These are phyloP conservation scores for Lunularia cruciata DNA, from an alignment of 225 moss, liverwort and hornwort genomes.

Conservation along the genomic window DNA sequence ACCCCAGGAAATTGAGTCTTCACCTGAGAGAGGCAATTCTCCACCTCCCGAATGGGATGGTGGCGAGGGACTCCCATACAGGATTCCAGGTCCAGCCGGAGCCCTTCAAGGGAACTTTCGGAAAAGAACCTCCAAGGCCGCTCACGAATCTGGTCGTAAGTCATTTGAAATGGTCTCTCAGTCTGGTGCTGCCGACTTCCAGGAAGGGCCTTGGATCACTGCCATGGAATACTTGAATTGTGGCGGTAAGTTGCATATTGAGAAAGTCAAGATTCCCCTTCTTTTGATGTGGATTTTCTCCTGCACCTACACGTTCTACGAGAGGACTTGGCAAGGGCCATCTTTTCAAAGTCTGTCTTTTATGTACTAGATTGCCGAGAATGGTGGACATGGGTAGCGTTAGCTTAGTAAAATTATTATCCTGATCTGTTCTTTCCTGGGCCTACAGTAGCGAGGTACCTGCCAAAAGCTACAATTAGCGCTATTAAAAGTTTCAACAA, in stretches of 20 bases:
- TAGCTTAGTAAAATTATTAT: neutral
- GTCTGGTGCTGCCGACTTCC: conserved; percentile 35
- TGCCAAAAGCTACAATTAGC: neutral
- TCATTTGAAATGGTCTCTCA: neutral
- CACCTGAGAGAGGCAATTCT: neutral
- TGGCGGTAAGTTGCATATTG: neutral
- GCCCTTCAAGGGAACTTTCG: conserved; percentile 28
- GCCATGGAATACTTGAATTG: conserved; percentile 55
- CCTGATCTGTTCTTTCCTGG: neutral
- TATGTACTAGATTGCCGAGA: neutral
- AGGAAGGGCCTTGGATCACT: conserved; percentile 65
- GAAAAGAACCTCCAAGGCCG: neutral
- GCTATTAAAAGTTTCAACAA: neutral
- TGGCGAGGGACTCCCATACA: conserved; percentile 16
- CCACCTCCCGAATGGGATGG: neutral
- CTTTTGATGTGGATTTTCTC: neutral
- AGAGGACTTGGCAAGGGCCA: neutral
- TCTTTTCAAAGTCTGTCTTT: neutral
- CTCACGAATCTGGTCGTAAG: neutral
- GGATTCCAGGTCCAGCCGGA: conserved; percentile 45
- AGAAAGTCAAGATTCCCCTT: neutral
- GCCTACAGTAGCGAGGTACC: neutral
- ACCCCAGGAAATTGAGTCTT: neutral
- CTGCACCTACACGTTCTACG: too few species aligned
- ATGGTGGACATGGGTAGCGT: neutral